Percentiles rank a stretch among this genome's conserved stretches.
phyloP scores from a whole-genome alignment of 179 eudicot species.

The Heliamphora pulchella region DNA sequence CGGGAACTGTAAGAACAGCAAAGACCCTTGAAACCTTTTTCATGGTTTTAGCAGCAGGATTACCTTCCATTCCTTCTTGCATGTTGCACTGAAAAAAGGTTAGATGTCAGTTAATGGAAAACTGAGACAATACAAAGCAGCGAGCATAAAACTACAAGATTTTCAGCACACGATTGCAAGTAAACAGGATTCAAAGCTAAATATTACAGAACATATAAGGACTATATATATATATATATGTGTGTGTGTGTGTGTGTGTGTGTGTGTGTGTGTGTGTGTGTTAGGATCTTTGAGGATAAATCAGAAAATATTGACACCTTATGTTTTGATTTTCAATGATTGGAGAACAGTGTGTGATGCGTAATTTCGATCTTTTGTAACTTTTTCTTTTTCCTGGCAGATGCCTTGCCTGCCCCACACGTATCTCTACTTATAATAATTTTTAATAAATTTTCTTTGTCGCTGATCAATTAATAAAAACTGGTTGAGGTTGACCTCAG shows the following conservation, averaged over 20 bases:
- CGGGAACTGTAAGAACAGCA: constrained; percentile 69
- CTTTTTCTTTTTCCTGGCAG: no score
- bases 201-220: background rate
- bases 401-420: no score
- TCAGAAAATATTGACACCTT: no score
- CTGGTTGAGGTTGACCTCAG: background rate
- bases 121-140: constrained; percentile 4
- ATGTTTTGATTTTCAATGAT: no score
- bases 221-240: no score
- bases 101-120: constrained; percentile 10
- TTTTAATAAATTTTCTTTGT: no score
- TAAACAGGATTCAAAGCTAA: background rate
- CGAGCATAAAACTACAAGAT: background rate
- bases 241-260: no score
- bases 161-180: background rate
- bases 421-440: no score
- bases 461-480: background rate
- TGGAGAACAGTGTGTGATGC: no score
- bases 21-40: constrained; percentile 74
- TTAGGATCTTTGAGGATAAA: no score
- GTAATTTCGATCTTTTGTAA: no score
- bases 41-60: constrained; percentile 81
- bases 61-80: constrained; percentile 97
- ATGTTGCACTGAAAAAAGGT: constrained; percentile 50
- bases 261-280: no score